Conservation (phyloP, 768 basidiomycete genomes). For the Melanogaster broomeanus region DNA sequence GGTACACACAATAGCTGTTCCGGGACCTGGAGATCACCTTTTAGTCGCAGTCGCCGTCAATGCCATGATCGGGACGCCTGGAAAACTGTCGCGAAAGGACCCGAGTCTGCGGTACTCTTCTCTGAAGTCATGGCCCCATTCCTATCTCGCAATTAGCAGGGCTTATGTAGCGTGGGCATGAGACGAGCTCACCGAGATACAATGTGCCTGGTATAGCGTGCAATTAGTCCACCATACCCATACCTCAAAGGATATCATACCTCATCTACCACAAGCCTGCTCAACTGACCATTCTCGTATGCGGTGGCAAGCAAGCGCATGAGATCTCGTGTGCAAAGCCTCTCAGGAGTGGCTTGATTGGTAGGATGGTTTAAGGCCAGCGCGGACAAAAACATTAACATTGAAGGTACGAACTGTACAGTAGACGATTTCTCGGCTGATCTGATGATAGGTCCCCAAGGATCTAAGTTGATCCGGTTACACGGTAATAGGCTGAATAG, state of each 20-base stretch:
- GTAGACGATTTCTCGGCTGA: slow-evolving; percentile 56
- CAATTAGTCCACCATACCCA: slow-evolving; percentile 2
- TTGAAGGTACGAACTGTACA: slow-evolving; percentile 61
- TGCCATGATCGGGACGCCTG: slow-evolving; percentile 81
- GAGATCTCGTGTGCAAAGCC: slow-evolving; percentile 58
- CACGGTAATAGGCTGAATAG: not conserved
- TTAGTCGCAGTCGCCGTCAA: slow-evolving; percentile 83
- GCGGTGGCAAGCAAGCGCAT: slow-evolving; percentile 48
- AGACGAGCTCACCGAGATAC: slow-evolving; percentile 64
- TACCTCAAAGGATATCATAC: slow-evolving; percentile 36
- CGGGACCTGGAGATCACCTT: slow-evolving; percentile 36
- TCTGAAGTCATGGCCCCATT: slow-evolving; percentile 87
- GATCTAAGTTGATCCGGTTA: slow-evolving; percentile 47
- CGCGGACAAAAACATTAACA: not conserved
- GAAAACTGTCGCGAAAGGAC: slow-evolving; percentile 63
- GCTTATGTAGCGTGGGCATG: not conserved
- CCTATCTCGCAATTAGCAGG: slow-evolving; percentile 40
- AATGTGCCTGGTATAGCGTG: slow-evolving; percentile 61
- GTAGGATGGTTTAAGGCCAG: not conserved
- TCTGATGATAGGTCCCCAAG: slow-evolving; percentile 59
- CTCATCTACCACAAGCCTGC: slow-evolving; percentile 81
- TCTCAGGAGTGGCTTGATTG: slow-evolving; percentile 77
- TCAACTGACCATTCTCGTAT: slow-evolving; percentile 58
- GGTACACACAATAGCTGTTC: not conserved
- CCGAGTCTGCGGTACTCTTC: slow-evolving; percentile 74